Conservation (phyloP, 768 basidiomycete species). For the Auriscalpium microsporum region DNA sequence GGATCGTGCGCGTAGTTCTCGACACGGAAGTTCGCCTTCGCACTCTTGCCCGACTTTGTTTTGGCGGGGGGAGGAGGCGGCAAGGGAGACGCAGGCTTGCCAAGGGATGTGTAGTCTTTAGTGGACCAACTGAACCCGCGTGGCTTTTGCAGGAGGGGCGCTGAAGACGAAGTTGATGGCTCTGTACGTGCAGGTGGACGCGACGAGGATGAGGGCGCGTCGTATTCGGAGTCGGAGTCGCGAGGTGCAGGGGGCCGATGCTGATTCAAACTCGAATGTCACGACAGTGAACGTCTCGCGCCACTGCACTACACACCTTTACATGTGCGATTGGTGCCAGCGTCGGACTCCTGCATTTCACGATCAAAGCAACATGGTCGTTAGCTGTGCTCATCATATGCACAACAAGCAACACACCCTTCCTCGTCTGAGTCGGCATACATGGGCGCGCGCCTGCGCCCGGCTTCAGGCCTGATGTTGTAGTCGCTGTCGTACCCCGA, state of each 20-base stretch:
- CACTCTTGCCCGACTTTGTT: not conserved
- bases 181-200: no score
- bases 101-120: not conserved
- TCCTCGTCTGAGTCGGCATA: not conserved
- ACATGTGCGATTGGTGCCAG: no score
- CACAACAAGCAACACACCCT: not conserved
- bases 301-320: no score
- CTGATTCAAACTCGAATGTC: no score
- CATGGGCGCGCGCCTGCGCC: not conserved
- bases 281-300: no score
- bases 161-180: not conserved
- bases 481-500: no score
- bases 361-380: not conserved
- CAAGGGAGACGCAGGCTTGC: not conserved
- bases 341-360: not conserved
- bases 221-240: not conserved
- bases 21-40: slow-evolving; percentile 9
- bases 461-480: not conserved
- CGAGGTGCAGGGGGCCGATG: not conserved
- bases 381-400: no score
- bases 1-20: slow-evolving; percentile 12
- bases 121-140: not conserved
- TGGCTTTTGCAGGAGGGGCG: not conserved
- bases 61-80: not conserved
- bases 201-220: not conserved